Conservation (phyloP, 2,329 filamentous ascomycete species). For the Fusarium sp. region DNA sequence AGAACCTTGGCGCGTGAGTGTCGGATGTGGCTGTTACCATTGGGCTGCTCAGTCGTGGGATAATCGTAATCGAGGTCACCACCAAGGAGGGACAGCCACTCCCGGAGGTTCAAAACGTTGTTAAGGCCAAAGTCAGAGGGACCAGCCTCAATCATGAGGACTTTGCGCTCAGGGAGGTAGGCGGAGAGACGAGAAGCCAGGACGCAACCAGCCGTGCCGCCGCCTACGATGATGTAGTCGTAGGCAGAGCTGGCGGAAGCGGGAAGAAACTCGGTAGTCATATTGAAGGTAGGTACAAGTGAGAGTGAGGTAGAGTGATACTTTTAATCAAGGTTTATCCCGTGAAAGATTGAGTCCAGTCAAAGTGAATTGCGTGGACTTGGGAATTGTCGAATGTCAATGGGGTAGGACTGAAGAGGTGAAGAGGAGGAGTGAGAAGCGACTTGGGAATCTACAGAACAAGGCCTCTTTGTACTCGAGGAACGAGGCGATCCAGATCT, state of each 20-base stretch:
- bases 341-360: neutral
- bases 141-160: slow-evolving; percentile 89
- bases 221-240: slow-evolving; percentile 89
- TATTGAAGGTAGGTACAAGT: slow-evolving; percentile 54
- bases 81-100: slow-evolving; percentile 88
- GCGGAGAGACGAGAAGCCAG: slow-evolving; percentile 84
- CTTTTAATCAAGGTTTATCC: slow-evolving; percentile 1
- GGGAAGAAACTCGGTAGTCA: slow-evolving; percentile 79
- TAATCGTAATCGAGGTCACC: slow-evolving; percentile 95
- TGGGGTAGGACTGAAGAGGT: neutral
- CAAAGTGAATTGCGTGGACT: neutral
- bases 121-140: slow-evolving; percentile 92
- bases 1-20: slow-evolving; percentile 94
- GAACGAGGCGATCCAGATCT: slow-evolving; percentile 34
- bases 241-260: slow-evolving; percentile 76
- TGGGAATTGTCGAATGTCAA: slow-evolving; percentile 4
- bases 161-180: slow-evolving; percentile 85
- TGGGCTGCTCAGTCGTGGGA: slow-evolving; percentile 89
- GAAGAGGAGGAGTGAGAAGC: slow-evolving; percentile 11
- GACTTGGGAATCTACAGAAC: slow-evolving; percentile 9
- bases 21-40: slow-evolving; percentile 91
- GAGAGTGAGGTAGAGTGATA: slow-evolving; percentile 2
- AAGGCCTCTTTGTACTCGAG: slow-evolving; percentile 33
- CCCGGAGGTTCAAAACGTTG: slow-evolving; percentile 86
- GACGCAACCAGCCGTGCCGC: slow-evolving; percentile 89